Evolutionary conservation across 345 rosid species (phyloP).

Genomic region (Eucalyptus globulus): DNA sequence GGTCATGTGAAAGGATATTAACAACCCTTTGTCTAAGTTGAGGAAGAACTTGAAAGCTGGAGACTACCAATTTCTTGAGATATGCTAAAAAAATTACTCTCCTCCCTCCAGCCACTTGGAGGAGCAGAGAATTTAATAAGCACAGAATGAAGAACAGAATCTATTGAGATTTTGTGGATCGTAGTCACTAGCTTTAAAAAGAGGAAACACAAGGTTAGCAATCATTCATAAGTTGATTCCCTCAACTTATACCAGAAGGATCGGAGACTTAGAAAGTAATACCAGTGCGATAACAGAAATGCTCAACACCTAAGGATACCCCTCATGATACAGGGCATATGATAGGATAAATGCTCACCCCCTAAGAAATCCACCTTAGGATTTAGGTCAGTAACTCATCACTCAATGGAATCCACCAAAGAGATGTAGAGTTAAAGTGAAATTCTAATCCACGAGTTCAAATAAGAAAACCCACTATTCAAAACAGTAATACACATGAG

Average conservation of each 20-base stretch:
- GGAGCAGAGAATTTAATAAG: not conserved
- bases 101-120: not conserved
- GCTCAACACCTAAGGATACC: not conserved
- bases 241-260: not conserved
- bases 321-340: not conserved
- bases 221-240: not conserved
- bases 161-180: not conserved
- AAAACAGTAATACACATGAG: not conserved
- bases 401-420: not conserved
- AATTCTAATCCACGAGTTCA: not conserved
- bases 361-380: not conserved
- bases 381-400: not conserved
- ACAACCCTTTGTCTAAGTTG: not conserved
- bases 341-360: not conserved
- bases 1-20: not conserved
- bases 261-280: not conserved
- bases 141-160: not conserved
- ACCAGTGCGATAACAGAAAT: not conserved
- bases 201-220: not conserved
- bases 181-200: not conserved
- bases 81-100: not conserved
- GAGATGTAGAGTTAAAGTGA: not conserved
- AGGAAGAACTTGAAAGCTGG: not conserved
- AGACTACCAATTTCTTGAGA: not conserved
- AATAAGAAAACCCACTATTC: not conserved